These are phyloP conservation scores for Fraxinus angustifolia DNA, from an alignment of 305 asterid species.

Conservation along the genomic window DNA sequence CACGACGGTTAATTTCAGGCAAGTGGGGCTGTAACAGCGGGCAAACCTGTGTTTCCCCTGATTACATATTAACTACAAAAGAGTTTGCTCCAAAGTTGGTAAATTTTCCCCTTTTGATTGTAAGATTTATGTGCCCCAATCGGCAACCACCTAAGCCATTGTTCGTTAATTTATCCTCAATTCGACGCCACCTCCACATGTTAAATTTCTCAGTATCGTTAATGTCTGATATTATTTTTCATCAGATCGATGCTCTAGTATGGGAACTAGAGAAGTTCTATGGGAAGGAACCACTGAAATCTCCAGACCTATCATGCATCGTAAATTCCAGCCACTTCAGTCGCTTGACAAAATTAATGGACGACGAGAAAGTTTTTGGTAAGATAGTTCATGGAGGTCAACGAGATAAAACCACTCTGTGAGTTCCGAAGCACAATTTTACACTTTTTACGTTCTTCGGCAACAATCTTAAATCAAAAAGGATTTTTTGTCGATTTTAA, in stretches of 20 bases:
- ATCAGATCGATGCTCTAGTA: conserved; percentile 56
- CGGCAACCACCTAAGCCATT: background rate
- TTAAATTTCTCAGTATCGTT: background rate
- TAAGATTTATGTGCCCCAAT: background rate
- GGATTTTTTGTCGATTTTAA: background rate
- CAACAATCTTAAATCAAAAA: background rate
- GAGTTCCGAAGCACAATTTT: conserved; percentile 32
- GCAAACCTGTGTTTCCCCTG: conserved; percentile 88
- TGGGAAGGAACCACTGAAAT: conserved; percentile 70
- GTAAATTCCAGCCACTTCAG: conserved; percentile 63
- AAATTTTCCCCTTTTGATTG: conserved; percentile 15
- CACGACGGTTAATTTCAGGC: conserved; percentile 67
- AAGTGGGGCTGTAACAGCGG: conserved; percentile 95
- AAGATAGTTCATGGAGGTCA: conserved; percentile 84
- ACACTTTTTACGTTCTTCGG: background rate
- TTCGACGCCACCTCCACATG: background rate
- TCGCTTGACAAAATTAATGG: conserved; percentile 60
- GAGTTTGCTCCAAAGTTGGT: conserved; percentile 64
- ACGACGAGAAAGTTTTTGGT: conserved; percentile 62
- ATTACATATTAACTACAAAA: conserved; percentile 70
- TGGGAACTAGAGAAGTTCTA: conserved; percentile 65
- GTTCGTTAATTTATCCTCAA: background rate
- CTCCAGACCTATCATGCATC: conserved; percentile 67
- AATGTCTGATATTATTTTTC: conserved; percentile 18
- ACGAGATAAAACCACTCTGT: conserved; percentile 63